Conservation (phyloP, 2,329 filamentous ascomycete species). For the Cladobotryum mycophilum region DNA sequence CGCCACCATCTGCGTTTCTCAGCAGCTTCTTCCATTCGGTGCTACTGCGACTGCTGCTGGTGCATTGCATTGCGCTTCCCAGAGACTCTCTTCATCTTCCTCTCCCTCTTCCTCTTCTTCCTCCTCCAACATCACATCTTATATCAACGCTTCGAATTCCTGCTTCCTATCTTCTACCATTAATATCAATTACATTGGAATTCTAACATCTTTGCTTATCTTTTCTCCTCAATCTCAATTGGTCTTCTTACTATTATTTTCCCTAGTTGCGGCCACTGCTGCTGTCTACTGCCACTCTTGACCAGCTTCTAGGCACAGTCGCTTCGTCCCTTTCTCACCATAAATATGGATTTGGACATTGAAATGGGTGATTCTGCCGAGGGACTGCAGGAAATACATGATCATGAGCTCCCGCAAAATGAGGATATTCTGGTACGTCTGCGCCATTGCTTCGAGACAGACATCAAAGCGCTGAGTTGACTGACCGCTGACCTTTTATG, state of each 20-base stretch:
- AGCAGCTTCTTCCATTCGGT: no score
- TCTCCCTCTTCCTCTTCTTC: neutral
- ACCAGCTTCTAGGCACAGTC: neutral
- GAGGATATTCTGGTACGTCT: slow-evolving; percentile 32
- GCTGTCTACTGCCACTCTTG: slow-evolving; percentile 15
- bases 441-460: neutral
- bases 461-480: neutral
- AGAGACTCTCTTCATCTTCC: neutral
- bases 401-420: slow-evolving; percentile 21
- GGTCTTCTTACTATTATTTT: neutral
- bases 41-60: no score
- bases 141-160: neutral
- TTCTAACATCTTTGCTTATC: neutral
- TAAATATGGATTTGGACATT: slow-evolving; percentile 60
- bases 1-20: no score
- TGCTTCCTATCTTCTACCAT: neutral
- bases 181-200: neutral
- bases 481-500: slow-evolving; percentile 13
- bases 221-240: neutral
- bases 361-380: slow-evolving; percentile 62
- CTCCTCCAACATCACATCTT: neutral
- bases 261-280: slow-evolving; percentile 17
- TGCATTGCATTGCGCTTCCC: no score
- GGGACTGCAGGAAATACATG: slow-evolving; percentile 21
- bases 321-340: neutral